These are phyloP conservation scores for Lachnellula arida DNA, from an alignment of 2,329 filamentous ascomycete genomes.

Conservation along the genomic window DNA sequence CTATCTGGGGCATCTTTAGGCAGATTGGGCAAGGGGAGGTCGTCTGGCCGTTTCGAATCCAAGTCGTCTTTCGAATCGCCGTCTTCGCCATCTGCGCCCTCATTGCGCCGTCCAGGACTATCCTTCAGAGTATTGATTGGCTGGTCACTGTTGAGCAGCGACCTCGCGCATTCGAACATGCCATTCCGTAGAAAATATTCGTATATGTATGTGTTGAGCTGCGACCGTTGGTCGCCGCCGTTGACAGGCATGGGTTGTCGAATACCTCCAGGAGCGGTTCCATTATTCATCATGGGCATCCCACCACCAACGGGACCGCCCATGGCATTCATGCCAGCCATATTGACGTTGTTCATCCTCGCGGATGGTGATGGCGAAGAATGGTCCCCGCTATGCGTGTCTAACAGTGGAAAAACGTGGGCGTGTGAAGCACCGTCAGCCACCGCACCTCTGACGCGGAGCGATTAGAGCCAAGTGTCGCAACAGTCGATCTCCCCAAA, in stretches of 20 bases:
- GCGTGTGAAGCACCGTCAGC: conserved; percentile 18
- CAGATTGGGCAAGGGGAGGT: conserved; percentile 71
- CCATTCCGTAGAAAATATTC: conserved; percentile 84
- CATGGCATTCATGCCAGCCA: conserved; percentile 65
- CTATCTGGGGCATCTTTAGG: conserved; percentile 61
- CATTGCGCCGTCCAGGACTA: conserved; percentile 62
- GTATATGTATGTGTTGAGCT: conserved; percentile 84
- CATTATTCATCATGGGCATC: conserved; percentile 62
- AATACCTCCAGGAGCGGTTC: conserved; percentile 36
- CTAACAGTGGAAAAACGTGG: not conserved
- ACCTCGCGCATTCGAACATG: conserved; percentile 78
- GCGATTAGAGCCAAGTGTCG: conserved; percentile 24
- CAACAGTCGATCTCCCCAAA: conserved; percentile 12
- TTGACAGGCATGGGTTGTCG: conserved; percentile 30
- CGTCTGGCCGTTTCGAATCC: conserved; percentile 68
- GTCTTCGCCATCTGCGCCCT: conserved; percentile 72
- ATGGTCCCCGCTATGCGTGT: not conserved
- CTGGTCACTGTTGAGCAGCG: conserved; percentile 62
- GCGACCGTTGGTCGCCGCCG: conserved; percentile 41
- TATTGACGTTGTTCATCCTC: conserved; percentile 38
- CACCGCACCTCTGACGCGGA: conserved; percentile 28
- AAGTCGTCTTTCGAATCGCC: conserved; percentile 77
- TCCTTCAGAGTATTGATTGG: conserved; percentile 63
- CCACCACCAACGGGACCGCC: conserved; percentile 58
- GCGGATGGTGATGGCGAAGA: conserved; percentile 22